A percentile compares a stretch with the other conserved stretches of the same genome.
phyloP scores from a whole-genome alignment of 2,329 filamentous ascomycete species.

The Simplicillium sp. region DNA sequence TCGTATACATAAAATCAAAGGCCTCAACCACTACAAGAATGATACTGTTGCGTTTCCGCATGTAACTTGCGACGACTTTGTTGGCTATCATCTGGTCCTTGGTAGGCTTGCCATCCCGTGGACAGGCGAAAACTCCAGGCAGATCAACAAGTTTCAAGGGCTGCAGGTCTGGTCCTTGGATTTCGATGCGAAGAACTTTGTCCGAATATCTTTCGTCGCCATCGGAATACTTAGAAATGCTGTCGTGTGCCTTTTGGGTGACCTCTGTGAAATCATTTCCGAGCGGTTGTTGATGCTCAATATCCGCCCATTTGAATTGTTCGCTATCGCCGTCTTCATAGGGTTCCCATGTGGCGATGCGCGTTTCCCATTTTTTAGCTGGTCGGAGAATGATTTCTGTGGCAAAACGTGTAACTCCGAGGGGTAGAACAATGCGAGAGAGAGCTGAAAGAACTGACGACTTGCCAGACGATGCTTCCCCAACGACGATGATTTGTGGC shows the following conservation, averaged over 20 bases:
- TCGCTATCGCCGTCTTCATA: too few relatives aligned
- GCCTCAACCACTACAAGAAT: slow-evolving; percentile 42
- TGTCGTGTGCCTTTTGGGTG: slow-evolving; percentile 34
- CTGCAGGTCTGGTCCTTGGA: slow-evolving; percentile 25
- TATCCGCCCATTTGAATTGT: too few relatives aligned
- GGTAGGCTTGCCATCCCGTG: too few relatives aligned
- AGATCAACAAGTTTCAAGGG: slow-evolving; percentile 41
- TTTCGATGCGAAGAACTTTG: slow-evolving; percentile 30
- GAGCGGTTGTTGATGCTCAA: too few relatives aligned
- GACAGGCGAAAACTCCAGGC: slow-evolving; percentile 32
- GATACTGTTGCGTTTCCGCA: slow-evolving; percentile 40
- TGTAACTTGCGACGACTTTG: slow-evolving; percentile 34
- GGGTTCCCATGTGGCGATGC: too few relatives aligned
- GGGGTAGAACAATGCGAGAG: slow-evolving; percentile 38
- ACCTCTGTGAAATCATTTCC: slow-evolving; percentile 29
- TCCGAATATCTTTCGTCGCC: slow-evolving; percentile 22
- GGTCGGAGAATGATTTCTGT: slow-evolving; percentile 43
- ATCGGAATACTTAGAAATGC: slow-evolving; percentile 29
- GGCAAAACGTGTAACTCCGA: slow-evolving; percentile 37
- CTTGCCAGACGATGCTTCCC: slow-evolving; percentile 80
- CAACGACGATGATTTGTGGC: slow-evolving; percentile 70
- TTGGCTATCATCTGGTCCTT: slow-evolving; percentile 16
- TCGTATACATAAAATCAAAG: slow-evolving; percentile 37
- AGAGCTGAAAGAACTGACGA: slow-evolving; percentile 69
- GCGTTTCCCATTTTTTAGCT: slow-evolving; percentile 17